Percentiles rank a stretch among this genome's conserved stretches.
phyloP scores from a whole-genome alignment of 2,329 filamentous ascomycete genomes.

The Blumeria hordei region DNA sequence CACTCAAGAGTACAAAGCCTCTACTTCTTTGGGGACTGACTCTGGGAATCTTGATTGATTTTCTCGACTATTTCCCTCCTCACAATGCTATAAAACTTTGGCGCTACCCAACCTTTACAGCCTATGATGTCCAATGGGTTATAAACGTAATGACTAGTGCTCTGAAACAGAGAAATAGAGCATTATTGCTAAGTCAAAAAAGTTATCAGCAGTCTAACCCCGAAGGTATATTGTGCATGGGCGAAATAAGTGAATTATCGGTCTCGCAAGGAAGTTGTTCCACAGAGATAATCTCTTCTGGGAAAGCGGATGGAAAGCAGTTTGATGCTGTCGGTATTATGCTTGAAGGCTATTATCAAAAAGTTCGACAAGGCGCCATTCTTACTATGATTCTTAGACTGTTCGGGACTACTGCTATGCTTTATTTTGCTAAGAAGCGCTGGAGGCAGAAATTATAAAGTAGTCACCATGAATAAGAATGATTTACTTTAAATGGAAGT shows the following conservation, averaged over 20 bases:
- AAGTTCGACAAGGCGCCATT: conserved; percentile 11
- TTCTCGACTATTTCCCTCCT: conserved; percentile 42
- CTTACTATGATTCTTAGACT: conserved; percentile 8
- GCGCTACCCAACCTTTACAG: conserved; percentile 44
- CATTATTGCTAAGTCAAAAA: conserved; percentile 10
- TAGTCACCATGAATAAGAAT: too few relatives aligned
- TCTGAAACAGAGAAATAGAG: conserved; percentile 26
- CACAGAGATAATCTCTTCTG: conserved; percentile 7
- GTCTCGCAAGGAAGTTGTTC: conserved; percentile 6
- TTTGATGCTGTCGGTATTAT: conserved; percentile 12
- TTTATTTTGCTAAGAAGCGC: too few relatives aligned
- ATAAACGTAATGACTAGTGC: conserved; percentile 34
- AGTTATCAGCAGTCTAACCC: conserved; percentile 11
- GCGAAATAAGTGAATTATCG: conserved; percentile 7
- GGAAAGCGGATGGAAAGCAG: background rate
- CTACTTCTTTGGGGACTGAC: conserved; percentile 45
- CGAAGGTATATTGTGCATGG: conserved; percentile 11
- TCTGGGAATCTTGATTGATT: conserved; percentile 40
- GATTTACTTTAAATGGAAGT: too few relatives aligned
- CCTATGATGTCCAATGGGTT: conserved; percentile 31
- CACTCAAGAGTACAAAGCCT: conserved; percentile 16
- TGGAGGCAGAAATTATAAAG: too few relatives aligned
- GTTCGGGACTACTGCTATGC: too few relatives aligned
- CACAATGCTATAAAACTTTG: conserved; percentile 34
- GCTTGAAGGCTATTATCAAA: conserved; percentile 15